These are phyloP conservation scores for Yamadazyma takamatsuzukensis DNA, from an alignment of 805 yeast genomes.

Conservation along the genomic window DNA sequence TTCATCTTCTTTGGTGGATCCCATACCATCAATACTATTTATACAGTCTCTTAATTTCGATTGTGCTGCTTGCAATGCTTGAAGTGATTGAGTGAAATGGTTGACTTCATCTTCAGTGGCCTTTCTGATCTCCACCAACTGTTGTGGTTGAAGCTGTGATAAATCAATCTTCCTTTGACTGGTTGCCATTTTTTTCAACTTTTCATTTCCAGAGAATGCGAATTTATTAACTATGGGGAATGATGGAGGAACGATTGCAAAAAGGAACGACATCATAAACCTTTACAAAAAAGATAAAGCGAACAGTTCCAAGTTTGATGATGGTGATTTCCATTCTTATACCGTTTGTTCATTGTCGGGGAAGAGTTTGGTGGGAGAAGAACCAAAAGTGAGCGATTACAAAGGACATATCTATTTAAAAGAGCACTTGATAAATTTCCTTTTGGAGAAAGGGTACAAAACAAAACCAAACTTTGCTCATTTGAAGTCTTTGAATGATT, in stretches of 20 bases:
- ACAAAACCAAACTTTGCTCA: slow-evolving; percentile 15
- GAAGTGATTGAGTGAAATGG: slow-evolving; percentile 78
- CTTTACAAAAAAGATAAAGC: slow-evolving; percentile 17
- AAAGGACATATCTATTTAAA: slow-evolving; percentile 64
- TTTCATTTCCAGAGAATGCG: not conserved
- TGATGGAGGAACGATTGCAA: slow-evolving; percentile 74
- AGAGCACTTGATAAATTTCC: slow-evolving; percentile 54
- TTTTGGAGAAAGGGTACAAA: slow-evolving; percentile 37
- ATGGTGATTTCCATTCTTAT: slow-evolving; percentile 16
- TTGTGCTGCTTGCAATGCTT: slow-evolving; percentile 80
- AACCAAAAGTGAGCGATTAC: slow-evolving; percentile 64
- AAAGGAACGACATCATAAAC: slow-evolving; percentile 47
- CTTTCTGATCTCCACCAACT: slow-evolving; percentile 76
- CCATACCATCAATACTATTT: slow-evolving; percentile 59
- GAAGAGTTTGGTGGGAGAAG: slow-evolving; percentile 32
- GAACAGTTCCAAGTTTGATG: slow-evolving; percentile 12
- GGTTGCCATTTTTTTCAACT: slow-evolving; percentile 4
- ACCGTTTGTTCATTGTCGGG: slow-evolving; percentile 43
- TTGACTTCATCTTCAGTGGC: slow-evolving; percentile 82
- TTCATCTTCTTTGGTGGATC: slow-evolving; percentile 36
- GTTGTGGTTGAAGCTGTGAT: slow-evolving; percentile 73
- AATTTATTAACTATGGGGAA: slow-evolving; percentile 28
- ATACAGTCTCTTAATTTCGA: slow-evolving; percentile 79
- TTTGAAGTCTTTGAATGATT: slow-evolving; percentile 22
- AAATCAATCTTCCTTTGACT: slow-evolving; percentile 48